A percentile compares a stretch with the other conserved stretches of the same genome.
Evolutionary conservation across 176 grass and related monocot species (phyloP).

Genomic region (Oropetium thomaeum): DNA sequence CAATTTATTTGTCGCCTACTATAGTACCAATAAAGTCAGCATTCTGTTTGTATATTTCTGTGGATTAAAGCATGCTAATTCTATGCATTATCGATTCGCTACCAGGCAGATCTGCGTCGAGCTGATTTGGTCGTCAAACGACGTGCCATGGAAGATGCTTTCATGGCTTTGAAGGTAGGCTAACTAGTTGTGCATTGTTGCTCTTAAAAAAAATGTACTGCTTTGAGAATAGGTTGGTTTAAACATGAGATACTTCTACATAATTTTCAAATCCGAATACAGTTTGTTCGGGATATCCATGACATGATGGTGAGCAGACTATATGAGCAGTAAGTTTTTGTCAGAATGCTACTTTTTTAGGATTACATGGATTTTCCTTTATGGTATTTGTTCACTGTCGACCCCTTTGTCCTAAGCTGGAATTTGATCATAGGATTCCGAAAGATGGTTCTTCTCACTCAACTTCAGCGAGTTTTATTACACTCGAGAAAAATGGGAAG

Average conservation of each 20-base stretch:
- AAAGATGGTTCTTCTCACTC: constrained; percentile 41
- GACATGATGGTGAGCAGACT: constrained; percentile 89
- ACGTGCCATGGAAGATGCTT: constrained; percentile 92
- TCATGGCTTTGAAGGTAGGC: constrained; percentile 93
- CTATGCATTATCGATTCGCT: constrained; percentile 28
- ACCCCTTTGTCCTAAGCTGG: constrained; percentile 2
- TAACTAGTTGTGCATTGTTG: neutral
- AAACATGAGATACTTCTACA: constrained; percentile 4
- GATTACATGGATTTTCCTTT: neutral
- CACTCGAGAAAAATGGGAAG: constrained; percentile 86
- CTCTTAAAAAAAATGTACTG: neutral
- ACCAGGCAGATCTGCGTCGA: constrained; percentile 85
- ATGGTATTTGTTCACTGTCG: constrained; percentile 18
- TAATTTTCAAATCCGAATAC: constrained; percentile 39
- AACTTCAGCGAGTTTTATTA: constrained; percentile 65
- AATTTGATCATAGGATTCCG: constrained; percentile 44
- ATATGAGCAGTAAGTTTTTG: constrained; percentile 62
- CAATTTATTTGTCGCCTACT: neutral
- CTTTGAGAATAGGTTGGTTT: neutral
- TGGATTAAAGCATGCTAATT: constrained; percentile 26
- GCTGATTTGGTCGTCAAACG: constrained; percentile 76
- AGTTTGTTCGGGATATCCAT: constrained; percentile 95
- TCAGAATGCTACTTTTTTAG: neutral
- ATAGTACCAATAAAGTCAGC: neutral
- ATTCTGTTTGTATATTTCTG: neutral